A percentile compares a stretch with the other conserved stretches of the same genome.
These are phyloP conservation scores for Cytospora piceae DNA, from an alignment of 2,329 filamentous ascomycete genomes.

Conservation along the genomic window DNA sequence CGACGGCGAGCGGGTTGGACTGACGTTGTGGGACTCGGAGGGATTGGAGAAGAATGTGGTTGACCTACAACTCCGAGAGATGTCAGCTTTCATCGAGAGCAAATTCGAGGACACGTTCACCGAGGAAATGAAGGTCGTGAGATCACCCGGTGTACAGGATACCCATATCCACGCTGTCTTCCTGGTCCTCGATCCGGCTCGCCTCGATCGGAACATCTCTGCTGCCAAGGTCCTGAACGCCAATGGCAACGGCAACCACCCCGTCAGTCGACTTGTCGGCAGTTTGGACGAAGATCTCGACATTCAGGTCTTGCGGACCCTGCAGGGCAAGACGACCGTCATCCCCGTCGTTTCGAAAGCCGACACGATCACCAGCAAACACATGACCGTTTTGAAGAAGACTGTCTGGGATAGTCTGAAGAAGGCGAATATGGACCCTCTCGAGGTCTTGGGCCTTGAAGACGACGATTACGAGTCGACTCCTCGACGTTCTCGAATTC, in stretches of 20 bases:
- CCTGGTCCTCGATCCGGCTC: constrained; percentile 83
- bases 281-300: constrained; percentile 88
- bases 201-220: constrained; percentile 81
- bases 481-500: constrained; percentile 53
- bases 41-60: constrained; percentile 94
- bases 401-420: constrained; percentile 88
- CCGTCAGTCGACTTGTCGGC: constrained; percentile 56
- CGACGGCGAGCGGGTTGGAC: constrained; percentile 84
- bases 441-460: constrained; percentile 83
- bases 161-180: constrained; percentile 98
- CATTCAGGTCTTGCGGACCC: constrained; percentile 81
- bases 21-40: constrained; percentile 96
- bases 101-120: constrained; percentile 98
- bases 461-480: constrained; percentile 69
- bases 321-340: constrained; percentile 92
- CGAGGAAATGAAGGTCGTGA: constrained; percentile 96
- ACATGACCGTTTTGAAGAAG: constrained; percentile 91
- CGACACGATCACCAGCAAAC: constrained; percentile 91
- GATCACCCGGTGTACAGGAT: constrained; percentile 89
- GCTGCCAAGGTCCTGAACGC: constrained; percentile 59
- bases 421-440: constrained; percentile 81
- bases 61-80: constrained; percentile 89
- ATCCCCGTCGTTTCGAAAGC: constrained; percentile 96
- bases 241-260: constrained; percentile 53
- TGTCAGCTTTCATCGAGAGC: constrained; percentile 90